A percentile compares a stretch with the other conserved stretches of the same genome.
These are phyloP conservation scores for Cochlearia excelsa DNA, from an alignment of 345 rosid species.

Conservation along the genomic window DNA sequence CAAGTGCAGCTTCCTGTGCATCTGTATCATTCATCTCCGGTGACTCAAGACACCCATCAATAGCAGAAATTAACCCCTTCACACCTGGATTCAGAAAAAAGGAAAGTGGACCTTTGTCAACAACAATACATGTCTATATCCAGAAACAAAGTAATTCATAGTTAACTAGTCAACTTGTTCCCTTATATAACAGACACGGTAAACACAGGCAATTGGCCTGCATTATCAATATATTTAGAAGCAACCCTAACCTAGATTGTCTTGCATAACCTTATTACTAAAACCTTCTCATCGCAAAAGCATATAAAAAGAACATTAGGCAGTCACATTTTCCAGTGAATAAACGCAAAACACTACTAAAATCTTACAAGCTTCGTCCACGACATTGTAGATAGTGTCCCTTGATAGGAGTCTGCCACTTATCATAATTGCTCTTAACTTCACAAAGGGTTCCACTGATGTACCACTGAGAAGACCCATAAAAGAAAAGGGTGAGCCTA, in stretches of 20 bases:
- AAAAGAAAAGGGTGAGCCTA: conserved; percentile 20
- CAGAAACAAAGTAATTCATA: conserved; percentile 4
- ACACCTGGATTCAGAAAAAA: conserved; percentile 51
- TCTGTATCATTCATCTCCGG: conserved; percentile 47
- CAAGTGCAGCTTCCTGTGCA: conserved; percentile 77
- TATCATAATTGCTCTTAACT: conserved; percentile 81
- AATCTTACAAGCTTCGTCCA: conserved; percentile 67
- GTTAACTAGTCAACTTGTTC: conserved; percentile 11
- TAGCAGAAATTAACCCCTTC: conserved; percentile 56
- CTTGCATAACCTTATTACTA: background rate
- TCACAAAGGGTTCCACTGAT: conserved; percentile 49
- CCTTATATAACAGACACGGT: background rate
- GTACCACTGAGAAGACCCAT: conserved; percentile 42
- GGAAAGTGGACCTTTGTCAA: background rate
- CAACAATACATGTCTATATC: conserved; percentile 5
- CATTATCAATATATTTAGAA: background rate
- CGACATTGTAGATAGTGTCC: conserved; percentile 43
- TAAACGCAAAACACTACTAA: background rate
- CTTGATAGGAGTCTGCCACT: conserved; percentile 76
- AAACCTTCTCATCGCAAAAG: conserved; percentile 3
- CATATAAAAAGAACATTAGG: conserved; percentile 1
- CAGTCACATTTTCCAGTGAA: conserved; percentile 1
- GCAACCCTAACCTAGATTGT: background rate
- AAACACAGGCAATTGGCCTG: conserved; percentile 1
- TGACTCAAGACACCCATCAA: conserved; percentile 55